phyloP scores from a whole-genome alignment of 805 yeast genomes.

The Starmerella apis region DNA sequence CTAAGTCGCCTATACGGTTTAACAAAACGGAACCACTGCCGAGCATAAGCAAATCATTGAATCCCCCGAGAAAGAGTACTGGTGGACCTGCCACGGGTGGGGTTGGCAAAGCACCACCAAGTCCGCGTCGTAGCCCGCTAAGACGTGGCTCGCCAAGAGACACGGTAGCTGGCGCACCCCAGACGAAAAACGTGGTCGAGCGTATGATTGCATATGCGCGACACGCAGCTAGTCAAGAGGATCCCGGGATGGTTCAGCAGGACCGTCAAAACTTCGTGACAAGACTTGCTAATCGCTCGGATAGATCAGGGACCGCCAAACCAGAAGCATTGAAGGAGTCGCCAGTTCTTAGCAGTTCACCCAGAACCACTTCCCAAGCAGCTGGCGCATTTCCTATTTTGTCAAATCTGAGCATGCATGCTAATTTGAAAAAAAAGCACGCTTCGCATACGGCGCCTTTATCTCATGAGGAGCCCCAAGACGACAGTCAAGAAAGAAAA shows the following conservation, averaged over 20 bases:
- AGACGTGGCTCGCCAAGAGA: not conserved
- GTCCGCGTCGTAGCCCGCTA: conserved; percentile 8
- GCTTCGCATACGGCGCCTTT: not conserved
- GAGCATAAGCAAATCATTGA: not conserved
- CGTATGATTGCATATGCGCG: conserved; percentile 18
- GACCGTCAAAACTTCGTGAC: not conserved
- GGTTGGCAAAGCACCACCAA: conserved; percentile 1
- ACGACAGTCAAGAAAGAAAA: not conserved
- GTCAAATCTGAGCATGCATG: conserved; percentile 5
- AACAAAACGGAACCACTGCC: conserved; percentile 5
- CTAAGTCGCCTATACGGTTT: not conserved
- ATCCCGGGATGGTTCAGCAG: not conserved
- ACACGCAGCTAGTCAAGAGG: not conserved
- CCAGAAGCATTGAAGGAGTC: not conserved
- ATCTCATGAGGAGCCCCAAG: not conserved
- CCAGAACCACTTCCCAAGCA: not conserved
- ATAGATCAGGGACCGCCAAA: not conserved
- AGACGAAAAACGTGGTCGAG: conserved; percentile 4
- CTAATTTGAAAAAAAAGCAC: not conserved
- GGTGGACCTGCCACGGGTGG: not conserved
- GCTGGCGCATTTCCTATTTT: not conserved
- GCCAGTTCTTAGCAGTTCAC: not conserved
- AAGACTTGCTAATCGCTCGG: not conserved
- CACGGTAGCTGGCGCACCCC: not conserved
- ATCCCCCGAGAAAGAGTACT: not conserved